These are phyloP conservation scores for Gorgonomyces haynaldii DNA, from an alignment of 192 early-diverging fungal species.

Conservation along the genomic window DNA sequence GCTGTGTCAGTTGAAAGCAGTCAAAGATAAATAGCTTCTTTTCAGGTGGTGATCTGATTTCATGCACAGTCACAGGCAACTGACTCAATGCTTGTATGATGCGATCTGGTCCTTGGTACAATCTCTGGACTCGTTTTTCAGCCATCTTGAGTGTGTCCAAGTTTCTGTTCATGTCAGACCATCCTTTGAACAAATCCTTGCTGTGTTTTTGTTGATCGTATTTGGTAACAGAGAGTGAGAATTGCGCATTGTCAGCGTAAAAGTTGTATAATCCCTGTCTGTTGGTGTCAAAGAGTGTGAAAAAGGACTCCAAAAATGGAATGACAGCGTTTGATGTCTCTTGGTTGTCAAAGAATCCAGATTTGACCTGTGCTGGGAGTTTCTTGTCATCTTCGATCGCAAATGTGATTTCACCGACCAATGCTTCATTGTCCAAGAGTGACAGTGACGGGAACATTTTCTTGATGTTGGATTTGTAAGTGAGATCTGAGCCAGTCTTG, in stretches of 20 bases:
- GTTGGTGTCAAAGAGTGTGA: slow-evolving; percentile 24
- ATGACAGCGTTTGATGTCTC: slow-evolving; percentile 13
- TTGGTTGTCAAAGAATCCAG: slow-evolving; percentile 23
- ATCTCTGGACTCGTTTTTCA: slow-evolving; percentile 8
- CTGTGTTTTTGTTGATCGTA: not conserved
- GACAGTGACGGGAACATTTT: slow-evolving; percentile 26
- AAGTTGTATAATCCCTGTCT: slow-evolving; percentile 15
- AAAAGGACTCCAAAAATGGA: slow-evolving; percentile 24
- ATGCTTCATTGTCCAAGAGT: slow-evolving; percentile 23
- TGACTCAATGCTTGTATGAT: slow-evolving; percentile 6
- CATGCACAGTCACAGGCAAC: slow-evolving; percentile 10
- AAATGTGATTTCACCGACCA: slow-evolving; percentile 24
- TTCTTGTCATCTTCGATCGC: slow-evolving; percentile 11
- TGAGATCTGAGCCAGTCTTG: slow-evolving; percentile 17
- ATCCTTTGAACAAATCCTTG: slow-evolving; percentile 12
- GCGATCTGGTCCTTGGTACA: not conserved
- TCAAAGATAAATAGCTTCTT: slow-evolving; percentile 13
- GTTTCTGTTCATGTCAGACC: slow-evolving; percentile 17
- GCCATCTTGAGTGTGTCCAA: slow-evolving; percentile 8
- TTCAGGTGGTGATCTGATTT: slow-evolving; percentile 5
- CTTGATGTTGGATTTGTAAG: slow-evolving; percentile 18
- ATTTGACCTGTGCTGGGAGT: slow-evolving; percentile 14
- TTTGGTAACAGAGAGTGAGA: slow-evolving; percentile 21
- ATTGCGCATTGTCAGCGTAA: slow-evolving; percentile 17
- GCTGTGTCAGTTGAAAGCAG: slow-evolving; percentile 12